Conservation (phyloP, 2,329 filamentous ascomycete species). For the Alternaria hordeiaustralica region DNA sequence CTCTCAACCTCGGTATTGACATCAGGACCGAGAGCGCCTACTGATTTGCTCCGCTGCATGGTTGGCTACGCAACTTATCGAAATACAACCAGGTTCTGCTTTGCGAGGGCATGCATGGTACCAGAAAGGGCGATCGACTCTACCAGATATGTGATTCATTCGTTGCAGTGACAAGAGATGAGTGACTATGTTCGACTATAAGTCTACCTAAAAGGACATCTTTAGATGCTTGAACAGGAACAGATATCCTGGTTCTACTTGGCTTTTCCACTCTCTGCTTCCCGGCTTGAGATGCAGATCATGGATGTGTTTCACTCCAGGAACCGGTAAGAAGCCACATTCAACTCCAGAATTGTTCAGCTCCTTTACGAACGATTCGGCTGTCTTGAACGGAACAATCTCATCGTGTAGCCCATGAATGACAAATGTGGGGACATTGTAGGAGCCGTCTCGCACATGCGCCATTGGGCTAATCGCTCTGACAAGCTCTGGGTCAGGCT, state of each 20-base stretch:
- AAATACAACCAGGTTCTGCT: background rate
- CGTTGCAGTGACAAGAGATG: background rate
- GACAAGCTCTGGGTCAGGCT: constrained; percentile 2
- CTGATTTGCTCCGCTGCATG: background rate
- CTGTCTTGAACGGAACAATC: constrained; percentile 5
- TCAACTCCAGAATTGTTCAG: background rate
- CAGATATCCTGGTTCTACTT: constrained; percentile 3
- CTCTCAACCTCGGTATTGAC: background rate
- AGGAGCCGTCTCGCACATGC: constrained; percentile 1
- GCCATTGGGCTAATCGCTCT: constrained; percentile 5
- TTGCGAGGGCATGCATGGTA: background rate
- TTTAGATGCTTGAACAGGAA: constrained; percentile 1
- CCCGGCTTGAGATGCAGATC: constrained; percentile 3
- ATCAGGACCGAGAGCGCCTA: background rate
- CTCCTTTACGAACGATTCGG: constrained; percentile 2
- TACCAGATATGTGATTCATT: background rate
- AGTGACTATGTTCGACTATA: background rate
- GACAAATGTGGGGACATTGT: constrained; percentile 5
- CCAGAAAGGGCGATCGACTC: background rate
- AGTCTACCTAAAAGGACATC: background rate
- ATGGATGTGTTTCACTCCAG: constrained; percentile 5
- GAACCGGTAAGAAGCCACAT: constrained; percentile 1
- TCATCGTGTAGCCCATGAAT: constrained; percentile 4
- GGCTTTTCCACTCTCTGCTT: constrained; percentile 2
- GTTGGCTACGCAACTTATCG: background rate